phyloP scores from a whole-genome alignment of 768 basidiomycete species.

The Leccinum boreale region DNA sequence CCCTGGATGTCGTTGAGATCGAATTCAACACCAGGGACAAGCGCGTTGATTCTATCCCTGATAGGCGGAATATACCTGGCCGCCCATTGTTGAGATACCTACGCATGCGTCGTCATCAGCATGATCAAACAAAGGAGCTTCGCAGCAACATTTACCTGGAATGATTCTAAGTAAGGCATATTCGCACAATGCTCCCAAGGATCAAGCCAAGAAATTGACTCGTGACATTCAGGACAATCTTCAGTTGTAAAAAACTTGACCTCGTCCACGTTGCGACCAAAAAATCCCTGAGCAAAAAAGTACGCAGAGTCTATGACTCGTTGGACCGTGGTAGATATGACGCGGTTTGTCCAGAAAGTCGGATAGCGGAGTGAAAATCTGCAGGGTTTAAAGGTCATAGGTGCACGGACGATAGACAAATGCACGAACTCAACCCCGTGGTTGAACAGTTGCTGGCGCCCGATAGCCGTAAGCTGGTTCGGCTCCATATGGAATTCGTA shows the following conservation, averaged over 20 bases:
- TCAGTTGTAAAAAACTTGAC: constrained; percentile 28
- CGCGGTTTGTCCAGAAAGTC: constrained; percentile 8
- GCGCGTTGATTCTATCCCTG: constrained; percentile 32
- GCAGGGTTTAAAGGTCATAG: background rate
- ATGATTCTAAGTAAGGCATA: background rate
- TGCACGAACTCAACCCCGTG: constrained; percentile 37
- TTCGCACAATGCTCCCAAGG: constrained; percentile 36
- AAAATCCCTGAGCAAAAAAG: constrained; percentile 40
- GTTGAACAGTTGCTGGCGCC: constrained; percentile 36
- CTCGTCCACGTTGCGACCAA: constrained; percentile 29
- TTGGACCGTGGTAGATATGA: constrained; percentile 10
- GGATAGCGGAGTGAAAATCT: constrained; percentile 25
- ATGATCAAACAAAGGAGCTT: background rate
- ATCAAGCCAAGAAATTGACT: constrained; percentile 38
- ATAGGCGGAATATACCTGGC: constrained; percentile 36
- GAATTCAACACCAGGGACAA: constrained; percentile 33
- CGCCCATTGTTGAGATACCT: constrained; percentile 29
- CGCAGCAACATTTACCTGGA: background rate
- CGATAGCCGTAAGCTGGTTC: constrained; percentile 35
- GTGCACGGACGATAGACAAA: background rate
- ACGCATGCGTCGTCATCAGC: background rate
- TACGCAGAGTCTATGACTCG: constrained; percentile 39
- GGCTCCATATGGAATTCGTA: constrained; percentile 33
- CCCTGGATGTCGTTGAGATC: constrained; percentile 32
- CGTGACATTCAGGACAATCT: constrained; percentile 23